phyloP scores from a whole-genome alignment of 352 stramenopile species.

The Albugo candida region DNA sequence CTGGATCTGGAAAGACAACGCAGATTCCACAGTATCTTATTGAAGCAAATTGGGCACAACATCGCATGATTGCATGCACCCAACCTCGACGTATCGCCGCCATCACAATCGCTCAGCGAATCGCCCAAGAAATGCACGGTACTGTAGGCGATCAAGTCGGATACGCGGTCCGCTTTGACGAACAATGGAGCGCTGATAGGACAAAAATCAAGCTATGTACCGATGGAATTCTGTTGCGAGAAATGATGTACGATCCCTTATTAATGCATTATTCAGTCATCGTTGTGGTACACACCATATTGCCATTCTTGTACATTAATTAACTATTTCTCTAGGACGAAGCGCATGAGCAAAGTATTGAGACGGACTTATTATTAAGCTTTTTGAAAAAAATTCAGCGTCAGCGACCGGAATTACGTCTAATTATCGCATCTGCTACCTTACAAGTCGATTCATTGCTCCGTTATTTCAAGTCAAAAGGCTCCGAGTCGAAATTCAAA shows the following conservation, averaged over 20 bases:
- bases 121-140: slow-evolving; percentile 93
- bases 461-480: slow-evolving; percentile 70
- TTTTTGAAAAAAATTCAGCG: slow-evolving; percentile 92
- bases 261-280: slow-evolving; percentile 63
- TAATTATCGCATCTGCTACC: slow-evolving; percentile 72
- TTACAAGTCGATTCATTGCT: slow-evolving; percentile 76
- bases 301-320: slow-evolving; percentile 1
- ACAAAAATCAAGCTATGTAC: slow-evolving; percentile 99
- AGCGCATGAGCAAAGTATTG: slow-evolving; percentile 85
- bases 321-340: slow-evolving; percentile 50
- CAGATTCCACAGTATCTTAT: slow-evolving; percentile 85
- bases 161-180: slow-evolving; percentile 99
- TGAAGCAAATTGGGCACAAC: slow-evolving; percentile 72
- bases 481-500: slow-evolving; percentile 11
- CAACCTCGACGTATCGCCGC: slow-evolving; percentile 92
- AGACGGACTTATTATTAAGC: slow-evolving; percentile 87
- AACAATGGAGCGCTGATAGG: slow-evolving; percentile 55
- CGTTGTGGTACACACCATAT: slow-evolving; percentile 31
- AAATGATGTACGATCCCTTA: slow-evolving; percentile 75
- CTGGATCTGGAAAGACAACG: slow-evolving; percentile 84
- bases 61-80: slow-evolving; percentile 67
- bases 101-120: slow-evolving; percentile 94
- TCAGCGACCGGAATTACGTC: slow-evolving; percentile 67
- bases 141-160: slow-evolving; percentile 86
- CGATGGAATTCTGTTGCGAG: slow-evolving; percentile 95